Evolutionary conservation across 306 rosid species (phyloP), one percentile per base, ranked within the genome.

Genomic region (Corylus avellana): DNA sequence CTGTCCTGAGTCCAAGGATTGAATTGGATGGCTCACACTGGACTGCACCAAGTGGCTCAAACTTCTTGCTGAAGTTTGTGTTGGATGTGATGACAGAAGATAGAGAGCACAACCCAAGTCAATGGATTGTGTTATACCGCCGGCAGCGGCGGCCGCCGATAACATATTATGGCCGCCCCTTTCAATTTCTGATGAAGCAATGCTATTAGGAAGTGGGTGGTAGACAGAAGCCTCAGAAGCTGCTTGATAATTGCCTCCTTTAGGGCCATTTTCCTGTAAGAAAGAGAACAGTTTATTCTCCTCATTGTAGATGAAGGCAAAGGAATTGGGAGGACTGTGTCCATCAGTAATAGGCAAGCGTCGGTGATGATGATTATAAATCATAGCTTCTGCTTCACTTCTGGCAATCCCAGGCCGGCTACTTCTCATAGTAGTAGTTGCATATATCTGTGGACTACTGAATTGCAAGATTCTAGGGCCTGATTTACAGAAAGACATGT

Each of bases 61-160:
- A 29, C 64, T 77, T 8, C 69, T 68, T 62, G 72, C 80, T 12
- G 85, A n/a, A 51, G 61, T 68, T 75, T 87, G 89, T 8, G 79
- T 35, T 27, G 81, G 83, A 69, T 80, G 68, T 32, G 86, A 73
- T 88, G 91, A 88, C 91, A 88, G 91, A 86, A 88, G 91, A 88
- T 84, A 88, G 91, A 88, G 89, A 84, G 91, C 89, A 86, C 86
- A 80, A 76, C 86, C 85, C 13, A 88, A 75, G 32, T 84, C 90
- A 47, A 81, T 79, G 20, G 80, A 62, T 49, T 56, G 84, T 22
- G 88, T 73, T n/a, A 54, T 39, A 57, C 80, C 77, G 25, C 83
- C 61, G 56, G 5, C 25, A 22, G 25, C 44, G 6, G 46, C 46
- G 1, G 8, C 6, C 6, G 44, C 5, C 44, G 82, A 70, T 25